These are phyloP conservation scores for Porphyrellus sp. DNA, from an alignment of 1,284 basidiomycete species.

Conservation along the genomic window DNA sequence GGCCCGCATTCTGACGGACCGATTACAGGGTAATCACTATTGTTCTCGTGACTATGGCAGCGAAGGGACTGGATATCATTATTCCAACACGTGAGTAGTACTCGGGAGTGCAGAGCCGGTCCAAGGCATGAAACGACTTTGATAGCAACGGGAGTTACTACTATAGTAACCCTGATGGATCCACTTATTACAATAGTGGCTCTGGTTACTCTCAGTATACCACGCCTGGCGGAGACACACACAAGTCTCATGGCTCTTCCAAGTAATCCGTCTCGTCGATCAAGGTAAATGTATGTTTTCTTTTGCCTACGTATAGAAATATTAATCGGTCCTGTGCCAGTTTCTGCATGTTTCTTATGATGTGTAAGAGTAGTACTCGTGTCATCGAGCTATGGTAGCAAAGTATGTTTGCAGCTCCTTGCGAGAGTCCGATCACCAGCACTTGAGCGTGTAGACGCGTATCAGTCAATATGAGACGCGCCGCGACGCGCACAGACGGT, in stretches of 20 bases:
- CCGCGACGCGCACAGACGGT: too few species aligned
- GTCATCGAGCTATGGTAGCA: too few species aligned
- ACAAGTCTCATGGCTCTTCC: constrained; percentile 31
- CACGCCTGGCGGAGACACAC: constrained; percentile 42
- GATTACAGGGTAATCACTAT: constrained; percentile 52
- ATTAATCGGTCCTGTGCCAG: not conserved
- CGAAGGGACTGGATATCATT: constrained; percentile 50
- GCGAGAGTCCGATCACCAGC: too few species aligned
- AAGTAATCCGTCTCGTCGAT: constrained; percentile 10
- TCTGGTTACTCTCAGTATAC: constrained; percentile 51
- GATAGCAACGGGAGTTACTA: constrained; percentile 56
- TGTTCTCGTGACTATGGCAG: constrained; percentile 46
- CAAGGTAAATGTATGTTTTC: not conserved
- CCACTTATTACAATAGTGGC: constrained; percentile 55
- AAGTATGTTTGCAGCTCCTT: too few species aligned
- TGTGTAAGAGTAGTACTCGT: not conserved
- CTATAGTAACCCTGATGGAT: constrained; percentile 58
- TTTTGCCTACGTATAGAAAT: too few species aligned
- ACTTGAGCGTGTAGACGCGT: too few species aligned
- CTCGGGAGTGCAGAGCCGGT: not conserved
- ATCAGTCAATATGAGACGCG: too few species aligned
- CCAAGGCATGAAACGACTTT: not conserved
- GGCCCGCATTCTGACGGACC: not conserved
- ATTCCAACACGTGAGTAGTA: constrained; percentile 48
- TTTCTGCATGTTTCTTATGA: not conserved